Base-by-base conservation (phyloP, 768 basidiomycete genomes). In the Punctularia strigosozonata region DNA sequence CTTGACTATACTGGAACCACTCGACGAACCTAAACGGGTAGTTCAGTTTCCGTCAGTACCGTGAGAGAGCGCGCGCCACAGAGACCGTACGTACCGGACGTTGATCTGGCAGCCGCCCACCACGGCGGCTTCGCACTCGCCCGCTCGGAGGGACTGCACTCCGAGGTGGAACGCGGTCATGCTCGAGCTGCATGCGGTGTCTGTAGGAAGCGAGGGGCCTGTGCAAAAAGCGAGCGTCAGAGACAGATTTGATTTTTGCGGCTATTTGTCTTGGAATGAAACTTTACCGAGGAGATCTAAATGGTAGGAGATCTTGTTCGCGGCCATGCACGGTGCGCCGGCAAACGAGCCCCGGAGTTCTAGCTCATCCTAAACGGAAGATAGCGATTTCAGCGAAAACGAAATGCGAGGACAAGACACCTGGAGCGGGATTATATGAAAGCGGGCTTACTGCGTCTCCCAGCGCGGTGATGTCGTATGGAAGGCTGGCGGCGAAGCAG, bases 101-200 rank as follows among this genome's bases (percentile, higher is more conserved):
- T 46, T 44, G 10, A 44, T 36, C 28, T 46, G 45, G 17, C 44
- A 36, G 2, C 43, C 43, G 10, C 33, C 46, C 12, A 47, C 44
- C 18, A 47, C 44, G 3, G 46, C 46, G 15, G 42, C 14, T 4
- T 47, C 44, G 20, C 46, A 47, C 17, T 47, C 46, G 4, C 44
- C 46, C 19, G 31, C 39, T 20, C 44, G 39, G 31, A 47, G 37
- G 6, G 46, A 25, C 37, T 47, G 44, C 12, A 45, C 40, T 13
- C 44, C 46, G 13, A 47, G 19, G 19, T 34, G 33, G 8, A 34
- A 10, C 10, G 33, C 33, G 19, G 18, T 19, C 8, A 34, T 10
- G 10, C 10, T 10, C 19, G 33, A 34, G 8, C 10, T 10, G 23
- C 45, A 45, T 14, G 36, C 35, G 8, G 28, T 15, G 15, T 10